Evolutionary conservation across 2,329 filamentous ascomycete genomes (phyloP), one percentile per base, ranked within the genome.

Genomic region (Beauveria bassiana): DNA sequence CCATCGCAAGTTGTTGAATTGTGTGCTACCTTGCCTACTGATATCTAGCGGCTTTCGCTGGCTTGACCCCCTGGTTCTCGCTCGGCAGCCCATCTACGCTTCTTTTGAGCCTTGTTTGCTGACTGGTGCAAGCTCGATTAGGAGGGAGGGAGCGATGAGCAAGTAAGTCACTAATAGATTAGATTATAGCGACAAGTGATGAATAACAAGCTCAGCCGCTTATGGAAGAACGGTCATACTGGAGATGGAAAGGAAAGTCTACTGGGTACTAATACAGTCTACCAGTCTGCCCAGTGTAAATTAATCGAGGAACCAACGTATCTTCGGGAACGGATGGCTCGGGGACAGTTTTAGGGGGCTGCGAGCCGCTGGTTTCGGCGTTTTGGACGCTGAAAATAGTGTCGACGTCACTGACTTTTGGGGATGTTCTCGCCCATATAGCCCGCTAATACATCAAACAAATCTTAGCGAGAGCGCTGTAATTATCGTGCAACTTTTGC

Each of bases 61-160:
- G 24, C 28, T 43, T 4, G 22, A 24, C 46, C 26, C 55, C 56
- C 38, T 59, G 56, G 34, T 43, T 59, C 18, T 31, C 56, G 38
- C 47, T 20, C 24, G 24, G 40, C 45, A 9, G 34, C 46, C 22
- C 38, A 51, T 51, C 47, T 59, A 51, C 46, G 56, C 56, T 59
- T 59, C 56, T 51, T 59, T 59, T 59, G 46, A 51, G 56, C 45
- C 56, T 50, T 59, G 43, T 59, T 51, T 51, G 46, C 56, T 51
- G 31, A 59, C 56, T 58, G 55, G 51, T n/a, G 20, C 51, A 34
- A 14, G n/a, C 49, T 38, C 49, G 9, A 22, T 53, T 24, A 9
- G 20, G 28, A 20, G 38, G 50, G 50, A 52, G 34, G 34, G 34
- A 38, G 34, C 34, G 34, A 38, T 38, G 34, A 38, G 34, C 6